A percentile compares a stretch with the other conserved stretches of the same genome.
Conservation (phyloP, 2,329 filamentous ascomycete genomes). For the Coniochaeta sp. region DNA sequence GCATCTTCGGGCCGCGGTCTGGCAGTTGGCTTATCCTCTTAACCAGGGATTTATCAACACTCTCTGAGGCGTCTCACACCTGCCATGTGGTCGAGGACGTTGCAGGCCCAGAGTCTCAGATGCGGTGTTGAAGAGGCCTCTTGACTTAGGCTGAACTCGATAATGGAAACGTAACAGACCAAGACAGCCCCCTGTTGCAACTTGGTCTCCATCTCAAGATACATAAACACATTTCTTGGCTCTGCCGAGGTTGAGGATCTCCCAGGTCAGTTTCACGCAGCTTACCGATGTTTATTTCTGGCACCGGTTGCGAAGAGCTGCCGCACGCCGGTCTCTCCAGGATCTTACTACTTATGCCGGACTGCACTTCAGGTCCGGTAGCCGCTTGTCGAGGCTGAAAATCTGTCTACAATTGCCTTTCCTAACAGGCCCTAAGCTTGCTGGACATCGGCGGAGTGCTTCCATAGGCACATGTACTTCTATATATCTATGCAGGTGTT, state of each 20-base stretch:
- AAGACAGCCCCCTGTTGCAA: too few species aligned
- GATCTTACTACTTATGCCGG: not conserved
- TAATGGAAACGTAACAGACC: too few species aligned
- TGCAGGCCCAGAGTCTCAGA: not conserved
- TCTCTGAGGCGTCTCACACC: not conserved
- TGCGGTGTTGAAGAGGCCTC: too few species aligned
- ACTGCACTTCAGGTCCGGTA: not conserved
- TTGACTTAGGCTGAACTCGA: too few species aligned
- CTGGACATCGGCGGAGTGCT: too few species aligned
- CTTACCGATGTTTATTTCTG: not conserved
- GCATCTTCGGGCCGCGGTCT: not conserved
- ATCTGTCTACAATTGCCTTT: too few species aligned
- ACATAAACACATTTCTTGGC: not conserved
- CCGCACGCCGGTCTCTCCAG: not conserved
- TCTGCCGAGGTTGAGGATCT: not conserved
- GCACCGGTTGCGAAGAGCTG: not conserved
- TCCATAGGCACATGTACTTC: not conserved
- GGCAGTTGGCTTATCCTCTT: not conserved
- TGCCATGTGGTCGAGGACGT: not conserved
- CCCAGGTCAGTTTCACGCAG: not conserved
- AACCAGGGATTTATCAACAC: not conserved
- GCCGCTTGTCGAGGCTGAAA: not conserved
- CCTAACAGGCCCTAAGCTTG: not conserved
- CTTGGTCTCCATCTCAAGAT: not conserved
- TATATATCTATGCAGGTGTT: not conserved